Evolutionary conservation across 1,284 basidiomycete species (phyloP).

Genomic region (Apiotrichum laibachii): DNA sequence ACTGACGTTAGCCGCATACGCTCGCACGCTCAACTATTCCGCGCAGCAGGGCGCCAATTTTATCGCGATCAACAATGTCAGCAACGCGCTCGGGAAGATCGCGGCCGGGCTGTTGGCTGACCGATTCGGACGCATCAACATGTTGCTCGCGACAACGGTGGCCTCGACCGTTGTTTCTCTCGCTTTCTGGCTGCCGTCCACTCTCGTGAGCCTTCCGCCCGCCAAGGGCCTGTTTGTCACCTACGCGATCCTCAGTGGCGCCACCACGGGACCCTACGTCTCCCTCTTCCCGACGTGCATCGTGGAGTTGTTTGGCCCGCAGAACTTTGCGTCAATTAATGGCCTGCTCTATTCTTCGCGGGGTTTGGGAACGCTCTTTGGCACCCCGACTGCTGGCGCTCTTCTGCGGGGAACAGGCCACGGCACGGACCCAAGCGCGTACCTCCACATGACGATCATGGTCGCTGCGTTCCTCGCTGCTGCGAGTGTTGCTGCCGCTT

Average conservation of each 20-base stretch:
- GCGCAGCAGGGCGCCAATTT: slow-evolving; percentile 29
- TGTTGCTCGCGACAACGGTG: slow-evolving; percentile 36
- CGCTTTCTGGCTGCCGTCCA: slow-evolving; percentile 34
- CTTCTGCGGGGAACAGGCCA: slow-evolving; percentile 10
- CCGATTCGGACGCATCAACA: slow-evolving; percentile 44
- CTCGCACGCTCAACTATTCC: slow-evolving; percentile 26
- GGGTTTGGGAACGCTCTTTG: slow-evolving; percentile 32
- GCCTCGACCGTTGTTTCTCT: slow-evolving; percentile 34
- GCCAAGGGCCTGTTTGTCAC: slow-evolving; percentile 33
- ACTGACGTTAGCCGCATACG: slow-evolving; percentile 23
- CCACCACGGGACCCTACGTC: slow-evolving; percentile 32
- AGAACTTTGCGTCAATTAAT: slow-evolving; percentile 35
- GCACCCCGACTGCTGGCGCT: slow-evolving; percentile 31
- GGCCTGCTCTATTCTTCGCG: slow-evolving; percentile 34
- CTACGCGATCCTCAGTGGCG: slow-evolving; percentile 32
- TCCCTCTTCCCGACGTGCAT: slow-evolving; percentile 36
- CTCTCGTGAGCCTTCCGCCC: slow-evolving; percentile 7
- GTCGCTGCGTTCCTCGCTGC: slow-evolving; percentile 18
- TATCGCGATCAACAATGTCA: slow-evolving; percentile 36
- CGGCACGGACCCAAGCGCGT: slow-evolving; percentile 2
- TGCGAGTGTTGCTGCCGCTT: slow-evolving; percentile 13
- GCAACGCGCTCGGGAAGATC: slow-evolving; percentile 43
- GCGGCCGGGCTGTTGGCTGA: slow-evolving; percentile 43
- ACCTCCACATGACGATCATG: slow-evolving; percentile 18
- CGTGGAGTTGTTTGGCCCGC: slow-evolving; percentile 37